phyloP scores from a whole-genome alignment of 83 land plant genomes.

The Larix sibirica region DNA sequence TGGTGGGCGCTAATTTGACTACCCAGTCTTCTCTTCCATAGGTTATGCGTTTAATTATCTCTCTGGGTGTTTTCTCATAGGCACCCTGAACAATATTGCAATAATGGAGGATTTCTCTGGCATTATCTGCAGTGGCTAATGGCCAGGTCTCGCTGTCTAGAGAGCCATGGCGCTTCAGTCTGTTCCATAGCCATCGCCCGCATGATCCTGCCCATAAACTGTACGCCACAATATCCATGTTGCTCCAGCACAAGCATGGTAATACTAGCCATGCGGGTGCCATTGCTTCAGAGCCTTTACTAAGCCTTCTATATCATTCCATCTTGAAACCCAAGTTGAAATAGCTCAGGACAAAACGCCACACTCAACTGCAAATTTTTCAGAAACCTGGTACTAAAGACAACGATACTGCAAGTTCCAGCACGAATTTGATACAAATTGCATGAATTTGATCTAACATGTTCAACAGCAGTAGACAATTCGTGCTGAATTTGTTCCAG shows the following conservation, averaged over 20 bases:
- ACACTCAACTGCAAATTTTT: too few species aligned
- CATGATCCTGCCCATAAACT: constrained; percentile 9
- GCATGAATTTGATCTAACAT: too few species aligned
- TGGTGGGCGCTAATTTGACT: constrained; percentile 43
- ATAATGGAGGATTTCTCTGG: constrained; percentile 7
- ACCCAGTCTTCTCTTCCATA: constrained; percentile 44
- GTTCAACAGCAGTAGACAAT: too few species aligned
- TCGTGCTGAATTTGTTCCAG: too few species aligned
- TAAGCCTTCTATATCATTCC: too few species aligned
- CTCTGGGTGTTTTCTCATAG: constrained; percentile 50
- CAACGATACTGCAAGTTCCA: too few species aligned
- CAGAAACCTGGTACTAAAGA: too few species aligned
- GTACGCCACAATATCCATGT: constrained; percentile 11
- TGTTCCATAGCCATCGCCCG: constrained; percentile 2
- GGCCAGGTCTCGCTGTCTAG: constrained; percentile 12
- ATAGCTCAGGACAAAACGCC: too few species aligned
- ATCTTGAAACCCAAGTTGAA: too few species aligned
- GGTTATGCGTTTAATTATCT: constrained; percentile 30
- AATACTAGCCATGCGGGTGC: constrained; percentile 9
- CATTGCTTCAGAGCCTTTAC: not conserved
- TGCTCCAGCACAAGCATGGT: constrained; percentile 6
- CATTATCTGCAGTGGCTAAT: not conserved
- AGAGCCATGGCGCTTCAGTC: constrained; percentile 15
- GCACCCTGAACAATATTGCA: constrained; percentile 31
- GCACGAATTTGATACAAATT: too few species aligned